Conservation (phyloP, 768 basidiomycete species). For the Lentinula lateritia region DNA sequence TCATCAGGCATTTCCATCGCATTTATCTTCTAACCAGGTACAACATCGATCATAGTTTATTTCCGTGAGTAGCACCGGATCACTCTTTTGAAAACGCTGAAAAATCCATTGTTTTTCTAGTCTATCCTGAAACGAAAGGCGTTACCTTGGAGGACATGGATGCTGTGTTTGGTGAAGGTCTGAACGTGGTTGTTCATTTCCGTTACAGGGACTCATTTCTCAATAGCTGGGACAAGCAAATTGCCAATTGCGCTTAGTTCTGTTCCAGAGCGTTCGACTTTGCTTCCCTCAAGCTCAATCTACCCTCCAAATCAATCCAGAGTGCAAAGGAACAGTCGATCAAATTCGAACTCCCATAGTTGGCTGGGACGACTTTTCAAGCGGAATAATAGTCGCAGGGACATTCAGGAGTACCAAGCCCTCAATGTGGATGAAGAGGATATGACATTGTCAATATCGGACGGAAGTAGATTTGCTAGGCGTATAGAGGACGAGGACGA, state of each 20-base stretch:
- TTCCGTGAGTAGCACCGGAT: constrained; percentile 49
- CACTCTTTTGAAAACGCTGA: not conserved
- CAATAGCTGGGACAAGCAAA: not conserved
- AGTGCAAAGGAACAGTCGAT: not conserved
- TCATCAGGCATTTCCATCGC: constrained; percentile 2
- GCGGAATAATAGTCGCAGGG: not conserved
- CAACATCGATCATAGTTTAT: constrained; percentile 43
- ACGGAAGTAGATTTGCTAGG: not conserved
- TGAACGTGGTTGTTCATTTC: constrained; percentile 4
- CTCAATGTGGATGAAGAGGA: constrained; percentile 3
- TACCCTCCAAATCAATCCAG: constrained; percentile 1
- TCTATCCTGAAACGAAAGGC: constrained; percentile 85
- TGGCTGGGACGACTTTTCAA: not conserved
- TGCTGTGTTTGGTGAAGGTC: constrained; percentile 82
- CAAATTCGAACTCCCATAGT: not conserved
- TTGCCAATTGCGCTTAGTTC: not conserved
- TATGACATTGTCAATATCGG: not conserved
- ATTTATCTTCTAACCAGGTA: not conserved
- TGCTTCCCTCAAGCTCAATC: not conserved
- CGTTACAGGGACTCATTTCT: not conserved
- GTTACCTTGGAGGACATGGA: constrained; percentile 91
- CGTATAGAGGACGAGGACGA: not conserved
- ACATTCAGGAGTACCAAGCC: not conserved
- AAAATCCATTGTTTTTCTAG: constrained; percentile 27
- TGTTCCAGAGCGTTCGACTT: not conserved